Base-by-base conservation (phyloP, 1,284 basidiomycete species). In the Volvariella surrecta region DNA sequence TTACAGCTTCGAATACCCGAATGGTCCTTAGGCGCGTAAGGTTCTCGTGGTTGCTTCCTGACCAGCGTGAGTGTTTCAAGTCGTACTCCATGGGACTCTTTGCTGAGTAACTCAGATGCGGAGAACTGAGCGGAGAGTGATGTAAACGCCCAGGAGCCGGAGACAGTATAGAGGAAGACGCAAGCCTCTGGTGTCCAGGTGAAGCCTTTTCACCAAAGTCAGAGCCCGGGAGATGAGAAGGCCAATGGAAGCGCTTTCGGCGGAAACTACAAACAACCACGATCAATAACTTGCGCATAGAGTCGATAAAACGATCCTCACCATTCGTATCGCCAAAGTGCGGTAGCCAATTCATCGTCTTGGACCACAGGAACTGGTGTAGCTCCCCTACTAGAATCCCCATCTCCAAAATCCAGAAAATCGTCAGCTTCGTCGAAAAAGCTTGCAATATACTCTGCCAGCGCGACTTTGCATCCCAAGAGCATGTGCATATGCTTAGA, bases 311-410 rank as follows among this genome's bases (percentile, higher is more conserved):
- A 34, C 37, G 21, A 39, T 39, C 62, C 76, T 46, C 58, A 83
- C 82, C 71, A 70, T 49, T 84, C 80, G 52, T 86, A 87, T 32
- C 77, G 71, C 76, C 79, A 84, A 9, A 85, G 52, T 9, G 66
- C 57, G 22, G 79, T 70, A 11, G 71, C 64, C 35, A 83, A 66
- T 47, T 71, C 66, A 11, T 64, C 57, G 3, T 72, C 67, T 11
- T 28, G 6, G 6, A 28, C 24, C 24, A 28, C 24, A 6, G 6
- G 6, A 11, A 28, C 24, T 11, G 6, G 6, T 28, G 6, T 28
- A 11, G 24, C 11, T 28, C 11, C 24, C 11, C 11, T 28, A 6
- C 11, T 28, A 6, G 6, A 6, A 28, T 11, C 11, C 24, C 24
- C 24, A 6, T 28, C 24, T 28, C 6, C 11, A 15, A 57, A 31